Conservation (phyloP, 2,329 filamentous ascomycete species). For the Calonectria montana region DNA sequence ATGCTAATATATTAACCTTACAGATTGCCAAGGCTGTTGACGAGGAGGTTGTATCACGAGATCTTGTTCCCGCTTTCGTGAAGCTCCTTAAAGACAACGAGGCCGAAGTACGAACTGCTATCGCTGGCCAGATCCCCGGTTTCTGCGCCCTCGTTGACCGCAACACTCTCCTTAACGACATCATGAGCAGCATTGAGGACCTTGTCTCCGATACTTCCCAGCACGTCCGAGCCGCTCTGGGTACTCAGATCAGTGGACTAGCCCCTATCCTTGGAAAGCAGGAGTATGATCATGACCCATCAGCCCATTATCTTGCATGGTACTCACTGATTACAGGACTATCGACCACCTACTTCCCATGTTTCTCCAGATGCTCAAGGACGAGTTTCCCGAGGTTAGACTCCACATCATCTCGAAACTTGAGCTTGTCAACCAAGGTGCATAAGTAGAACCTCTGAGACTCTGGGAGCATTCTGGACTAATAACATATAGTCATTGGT, state of each 20-base stretch:
- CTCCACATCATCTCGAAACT: constrained; percentile 99
- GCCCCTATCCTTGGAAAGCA: constrained; percentile 98
- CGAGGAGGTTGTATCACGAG: constrained; percentile 92
- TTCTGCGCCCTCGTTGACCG: constrained; percentile 93
- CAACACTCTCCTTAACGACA: constrained; percentile 89
- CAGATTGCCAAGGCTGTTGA: constrained; percentile 98
- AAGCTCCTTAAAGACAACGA: constrained; percentile 98
- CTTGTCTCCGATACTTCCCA: constrained; percentile 96
- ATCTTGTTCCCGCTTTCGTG: constrained; percentile 95
- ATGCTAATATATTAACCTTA: constrained; percentile 10
- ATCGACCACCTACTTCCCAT: constrained; percentile 97
- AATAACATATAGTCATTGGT: constrained; percentile 80
- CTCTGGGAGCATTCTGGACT: constrained; percentile 22
- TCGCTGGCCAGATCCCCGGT: constrained; percentile 96
- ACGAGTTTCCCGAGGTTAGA: constrained; percentile 97
- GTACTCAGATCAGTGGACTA: constrained; percentile 95
- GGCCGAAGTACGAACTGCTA: constrained; percentile 95
- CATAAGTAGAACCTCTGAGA: constrained; percentile 14
- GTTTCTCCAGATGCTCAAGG: constrained; percentile 99
- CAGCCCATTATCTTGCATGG: background rate
- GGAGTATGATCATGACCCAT: constrained; percentile 72
- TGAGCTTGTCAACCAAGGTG: constrained; percentile 96
- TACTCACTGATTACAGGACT: constrained; percentile 68
- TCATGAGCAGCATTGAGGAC: constrained; percentile 96
- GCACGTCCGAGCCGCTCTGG: constrained; percentile 94